Percentiles rank a stretch among this genome's conserved stretches.
phyloP scores from a whole-genome alignment of 495 filamentous ascomycete species.

The Penicillium parvum region DNA sequence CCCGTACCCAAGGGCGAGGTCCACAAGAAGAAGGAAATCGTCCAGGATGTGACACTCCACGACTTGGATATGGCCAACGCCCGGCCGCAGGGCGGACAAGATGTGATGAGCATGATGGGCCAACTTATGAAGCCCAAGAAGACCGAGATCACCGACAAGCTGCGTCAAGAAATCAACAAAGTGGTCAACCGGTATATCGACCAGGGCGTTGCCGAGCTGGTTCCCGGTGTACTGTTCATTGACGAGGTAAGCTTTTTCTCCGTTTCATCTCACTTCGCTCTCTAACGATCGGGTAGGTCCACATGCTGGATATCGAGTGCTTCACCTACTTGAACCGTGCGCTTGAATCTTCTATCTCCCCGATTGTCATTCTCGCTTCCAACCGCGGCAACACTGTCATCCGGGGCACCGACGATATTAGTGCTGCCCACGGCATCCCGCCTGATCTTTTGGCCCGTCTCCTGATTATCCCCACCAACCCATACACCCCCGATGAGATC shows the following conservation, averaged over 20 bases:
- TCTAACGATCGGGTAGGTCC: too few relatives aligned
- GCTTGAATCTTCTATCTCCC: slow-evolving; percentile 85
- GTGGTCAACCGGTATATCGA: slow-evolving; percentile 98
- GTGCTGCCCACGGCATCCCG: slow-evolving; percentile 87
- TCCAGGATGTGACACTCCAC: slow-evolving; percentile 97
- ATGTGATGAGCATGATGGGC: slow-evolving; percentile 99
- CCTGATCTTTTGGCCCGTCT: slow-evolving; percentile 87
- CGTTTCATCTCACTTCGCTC: too few relatives aligned
- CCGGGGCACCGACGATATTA: slow-evolving; percentile 75
- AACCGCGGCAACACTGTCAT: slow-evolving; percentile 91
- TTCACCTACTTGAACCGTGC: slow-evolving; percentile 98
- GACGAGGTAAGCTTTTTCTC: too few relatives aligned
- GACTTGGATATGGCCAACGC: slow-evolving; percentile 96
- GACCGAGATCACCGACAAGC: slow-evolving; percentile 96
- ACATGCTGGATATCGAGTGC: slow-evolving; percentile 98
- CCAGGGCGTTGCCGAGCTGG: slow-evolving; percentile 94
- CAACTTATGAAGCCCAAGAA: slow-evolving; percentile 98
- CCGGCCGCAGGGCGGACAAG: slow-evolving; percentile 89
- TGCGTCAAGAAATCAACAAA: slow-evolving; percentile 95
- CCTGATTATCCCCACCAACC: slow-evolving; percentile 89
- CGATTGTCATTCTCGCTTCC: slow-evolving; percentile 94
- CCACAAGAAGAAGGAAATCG: slow-evolving; percentile 99
- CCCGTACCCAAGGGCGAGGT: slow-evolving; percentile 98
- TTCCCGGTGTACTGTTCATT: slow-evolving; percentile 96
- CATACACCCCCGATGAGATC: slow-evolving; percentile 82